Base-by-base conservation (phyloP, 108 stramenopile species). In the Epipyxis sp. region DNA sequence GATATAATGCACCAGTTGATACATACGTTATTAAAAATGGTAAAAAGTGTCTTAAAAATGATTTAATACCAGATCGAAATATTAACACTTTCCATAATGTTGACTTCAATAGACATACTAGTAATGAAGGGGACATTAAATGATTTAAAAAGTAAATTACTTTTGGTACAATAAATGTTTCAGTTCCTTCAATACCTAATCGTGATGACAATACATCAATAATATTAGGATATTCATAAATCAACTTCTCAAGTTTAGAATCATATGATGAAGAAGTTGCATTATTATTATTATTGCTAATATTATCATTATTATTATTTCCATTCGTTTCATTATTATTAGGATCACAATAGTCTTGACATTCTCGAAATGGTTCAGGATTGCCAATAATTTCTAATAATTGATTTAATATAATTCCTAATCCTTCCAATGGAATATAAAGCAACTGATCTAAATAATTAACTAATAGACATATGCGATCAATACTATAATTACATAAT, bases 171-270 rank as follows among this genome's bases (percentile, higher is more conserved):
- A 74, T 10, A 6, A 74, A 32, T 39, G 40, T 74, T 10, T 74
- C 71, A 6, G 71, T 74, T 6, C 32, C 71, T 54, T 74, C 71
- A 27, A 74, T 57, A 27, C 71, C 71, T 42, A 74, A 74, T 46
- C 71, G 71, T 27, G 29, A 27, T 43, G 42, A 37, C 20, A 74
- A 57, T 3, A 74, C 71, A 74, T 74, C 71, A 13, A 74, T 13
- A 6, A 37, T 30, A 27, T 13, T 6, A 37, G n/a, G 27, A 57
- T 74, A 74, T 6, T 37, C 6, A 39, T 16, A 68, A 20, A 25
- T 37, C 35, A 68, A 68, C 16, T 68, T 16, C 20, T 20, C 40
- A 13, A 41, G 40, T 68, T 68, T 20, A 25, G 29, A 37, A 20
- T 57, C 25, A 25, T 25, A 20, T 16, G 54, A 57, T 16, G 16